phyloP scores from a whole-genome alignment of 257 asterid species.

The Linderniella brevidens region DNA sequence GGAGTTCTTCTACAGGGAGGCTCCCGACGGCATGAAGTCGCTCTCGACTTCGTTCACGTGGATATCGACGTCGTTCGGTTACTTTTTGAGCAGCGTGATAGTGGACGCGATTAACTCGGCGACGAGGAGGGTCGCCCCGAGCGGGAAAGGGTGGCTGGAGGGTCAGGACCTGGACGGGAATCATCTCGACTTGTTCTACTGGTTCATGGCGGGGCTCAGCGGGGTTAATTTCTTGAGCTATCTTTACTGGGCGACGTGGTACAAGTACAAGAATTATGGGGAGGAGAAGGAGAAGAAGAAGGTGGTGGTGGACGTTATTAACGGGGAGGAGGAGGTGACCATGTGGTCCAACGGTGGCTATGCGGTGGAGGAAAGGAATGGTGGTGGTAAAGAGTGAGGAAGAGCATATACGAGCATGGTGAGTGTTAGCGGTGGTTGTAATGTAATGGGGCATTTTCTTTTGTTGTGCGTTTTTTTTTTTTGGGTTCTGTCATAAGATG shows the following conservation, averaged over 20 bases:
- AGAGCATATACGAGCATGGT: too few species aligned
- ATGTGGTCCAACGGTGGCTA: too few species aligned
- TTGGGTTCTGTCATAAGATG: too few species aligned
- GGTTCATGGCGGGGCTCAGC: slow-evolving; percentile 45
- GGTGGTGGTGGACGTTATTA: too few species aligned
- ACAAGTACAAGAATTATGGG: slow-evolving; percentile 29
- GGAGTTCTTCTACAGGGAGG: slow-evolving; percentile 58
- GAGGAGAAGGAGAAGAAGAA: background rate
- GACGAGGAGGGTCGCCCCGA: slow-evolving; percentile 23
- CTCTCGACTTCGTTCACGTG: slow-evolving; percentile 54
- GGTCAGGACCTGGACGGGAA: slow-evolving; percentile 33
- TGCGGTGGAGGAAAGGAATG: too few species aligned
- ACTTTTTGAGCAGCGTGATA: slow-evolving; percentile 40
- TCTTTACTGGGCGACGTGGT: slow-evolving; percentile 52
- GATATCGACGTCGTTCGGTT: slow-evolving; percentile 41
- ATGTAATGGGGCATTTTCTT: too few species aligned
- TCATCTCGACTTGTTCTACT: slow-evolving; percentile 35
- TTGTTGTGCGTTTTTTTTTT: too few species aligned
- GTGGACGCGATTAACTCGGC: slow-evolving; percentile 28
- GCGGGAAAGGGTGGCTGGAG: slow-evolving; percentile 38
- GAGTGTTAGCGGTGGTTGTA: too few species aligned
- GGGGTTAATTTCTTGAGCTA: slow-evolving; percentile 42
- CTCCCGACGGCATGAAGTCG: slow-evolving; percentile 53
- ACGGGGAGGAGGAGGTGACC: too few species aligned
- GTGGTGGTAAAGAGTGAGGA: too few species aligned